Conservation (phyloP, 176 grass and related monocot species). For the Alloteropsis semialata region DNA sequence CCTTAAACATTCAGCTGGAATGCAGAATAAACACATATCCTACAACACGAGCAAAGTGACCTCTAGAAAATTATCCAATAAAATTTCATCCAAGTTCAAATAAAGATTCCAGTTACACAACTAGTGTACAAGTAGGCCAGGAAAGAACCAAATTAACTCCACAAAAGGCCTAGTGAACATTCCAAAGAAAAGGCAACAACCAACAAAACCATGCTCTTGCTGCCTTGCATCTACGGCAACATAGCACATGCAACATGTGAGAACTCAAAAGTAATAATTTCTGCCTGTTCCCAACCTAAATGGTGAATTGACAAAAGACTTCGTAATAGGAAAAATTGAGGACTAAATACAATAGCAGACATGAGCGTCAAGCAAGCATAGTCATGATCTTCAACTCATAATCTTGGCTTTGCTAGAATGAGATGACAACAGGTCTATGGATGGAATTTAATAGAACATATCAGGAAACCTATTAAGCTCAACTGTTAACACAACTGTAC, state of each 20-base stretch:
- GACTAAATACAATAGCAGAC: background rate
- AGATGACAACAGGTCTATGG: background rate
- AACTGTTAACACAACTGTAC: background rate
- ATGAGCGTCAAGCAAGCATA: background rate
- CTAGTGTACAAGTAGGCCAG: slow-evolving; percentile 16
- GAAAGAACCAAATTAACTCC: slow-evolving; percentile 15
- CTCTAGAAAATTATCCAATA: background rate
- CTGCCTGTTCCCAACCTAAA: background rate
- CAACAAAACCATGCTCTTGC: background rate
- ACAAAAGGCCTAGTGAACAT: background rate
- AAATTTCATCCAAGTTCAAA: background rate
- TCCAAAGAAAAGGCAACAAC: background rate
- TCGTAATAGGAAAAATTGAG: background rate
- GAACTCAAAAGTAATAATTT: no score
- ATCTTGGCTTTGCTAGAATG: background rate
- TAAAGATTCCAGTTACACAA: background rate
- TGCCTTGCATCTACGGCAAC: background rate
- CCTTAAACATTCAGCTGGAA: background rate
- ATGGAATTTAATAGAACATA: background rate
- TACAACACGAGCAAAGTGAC: background rate
- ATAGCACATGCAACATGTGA: background rate
- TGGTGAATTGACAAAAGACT: background rate
- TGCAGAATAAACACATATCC: background rate
- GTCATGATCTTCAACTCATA: background rate
- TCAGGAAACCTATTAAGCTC: background rate